Conservation (phyloP, 257 asterid genomes). For the Petunia axillaris region DNA sequence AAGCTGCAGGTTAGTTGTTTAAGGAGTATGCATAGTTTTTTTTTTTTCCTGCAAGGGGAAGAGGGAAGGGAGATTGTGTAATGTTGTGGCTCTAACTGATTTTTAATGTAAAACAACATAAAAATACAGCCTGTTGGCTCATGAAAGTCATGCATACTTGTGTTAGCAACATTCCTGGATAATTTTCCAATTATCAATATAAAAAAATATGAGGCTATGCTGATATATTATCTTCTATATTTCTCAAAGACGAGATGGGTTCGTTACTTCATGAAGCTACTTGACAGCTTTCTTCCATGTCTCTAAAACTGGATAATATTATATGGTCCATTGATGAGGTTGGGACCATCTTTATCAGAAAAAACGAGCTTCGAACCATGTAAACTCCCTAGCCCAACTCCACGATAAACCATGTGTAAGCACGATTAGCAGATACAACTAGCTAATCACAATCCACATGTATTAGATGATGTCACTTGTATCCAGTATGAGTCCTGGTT, state of each 20-base stretch:
- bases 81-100: background rate
- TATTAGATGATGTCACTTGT: background rate
- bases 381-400: background rate
- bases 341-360: background rate
- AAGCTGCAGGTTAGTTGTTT: background rate
- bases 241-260: background rate
- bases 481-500: background rate
- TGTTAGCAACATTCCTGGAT: background rate
- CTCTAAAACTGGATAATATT: background rate
- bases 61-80: background rate
- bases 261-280: background rate
- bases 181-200: background rate
- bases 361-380: background rate
- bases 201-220: background rate
- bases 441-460: background rate
- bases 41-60: background rate
- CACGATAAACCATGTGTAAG: background rate
- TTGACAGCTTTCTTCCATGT: background rate
- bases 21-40: background rate
- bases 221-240: background rate
- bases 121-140: background rate
- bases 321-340: background rate
- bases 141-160: background rate
- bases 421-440: constrained; percentile 8
- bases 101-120: background rate